These are phyloP conservation scores for Fusarium verrucosum DNA, from an alignment of 2,329 filamentous ascomycete genomes.

Conservation along the genomic window DNA sequence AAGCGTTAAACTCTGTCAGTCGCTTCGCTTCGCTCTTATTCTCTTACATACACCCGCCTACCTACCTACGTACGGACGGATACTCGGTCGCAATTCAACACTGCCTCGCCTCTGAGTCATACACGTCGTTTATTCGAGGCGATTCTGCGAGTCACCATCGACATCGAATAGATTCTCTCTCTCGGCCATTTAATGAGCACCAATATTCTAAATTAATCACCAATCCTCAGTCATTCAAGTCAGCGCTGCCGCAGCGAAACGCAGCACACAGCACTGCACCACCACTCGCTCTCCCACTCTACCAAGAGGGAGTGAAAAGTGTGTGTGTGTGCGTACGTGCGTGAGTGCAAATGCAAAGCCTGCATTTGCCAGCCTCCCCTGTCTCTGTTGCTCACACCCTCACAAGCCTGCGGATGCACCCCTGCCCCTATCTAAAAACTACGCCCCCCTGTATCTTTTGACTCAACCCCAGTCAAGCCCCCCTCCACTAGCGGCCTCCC, in stretches of 20 bases:
- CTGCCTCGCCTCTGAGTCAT: conserved; percentile 35
- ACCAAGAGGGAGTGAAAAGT: conserved; percentile 32
- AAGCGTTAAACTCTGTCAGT: conserved; percentile 24
- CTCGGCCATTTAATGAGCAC: neutral
- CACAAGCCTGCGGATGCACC: conserved; percentile 17
- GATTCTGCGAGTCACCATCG: conserved; percentile 17
- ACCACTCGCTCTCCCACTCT: too few species aligned
- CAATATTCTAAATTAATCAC: conserved; percentile 10
- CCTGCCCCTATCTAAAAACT: conserved; percentile 22
- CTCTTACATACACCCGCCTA: too few species aligned
- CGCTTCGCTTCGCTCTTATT: conserved; percentile 20
- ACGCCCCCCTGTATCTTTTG: conserved; percentile 14
- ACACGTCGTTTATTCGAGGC: conserved; percentile 8
- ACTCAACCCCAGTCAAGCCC: conserved; percentile 41
- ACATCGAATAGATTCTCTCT: neutral
- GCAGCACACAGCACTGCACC: neutral
- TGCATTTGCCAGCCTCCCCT: conserved; percentile 26
- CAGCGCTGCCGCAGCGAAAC: conserved; percentile 6
- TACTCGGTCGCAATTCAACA: conserved; percentile 11
- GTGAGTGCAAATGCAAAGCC: conserved; percentile 32
- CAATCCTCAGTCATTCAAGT: neutral
- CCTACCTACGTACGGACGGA: too few species aligned
- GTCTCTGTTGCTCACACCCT: conserved; percentile 26
- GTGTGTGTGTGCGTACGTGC: too few species aligned
- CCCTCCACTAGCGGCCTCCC: conserved; percentile 29